phyloP scores from a whole-genome alignment of 139 green algal species.

The Volvox africanus region DNA sequence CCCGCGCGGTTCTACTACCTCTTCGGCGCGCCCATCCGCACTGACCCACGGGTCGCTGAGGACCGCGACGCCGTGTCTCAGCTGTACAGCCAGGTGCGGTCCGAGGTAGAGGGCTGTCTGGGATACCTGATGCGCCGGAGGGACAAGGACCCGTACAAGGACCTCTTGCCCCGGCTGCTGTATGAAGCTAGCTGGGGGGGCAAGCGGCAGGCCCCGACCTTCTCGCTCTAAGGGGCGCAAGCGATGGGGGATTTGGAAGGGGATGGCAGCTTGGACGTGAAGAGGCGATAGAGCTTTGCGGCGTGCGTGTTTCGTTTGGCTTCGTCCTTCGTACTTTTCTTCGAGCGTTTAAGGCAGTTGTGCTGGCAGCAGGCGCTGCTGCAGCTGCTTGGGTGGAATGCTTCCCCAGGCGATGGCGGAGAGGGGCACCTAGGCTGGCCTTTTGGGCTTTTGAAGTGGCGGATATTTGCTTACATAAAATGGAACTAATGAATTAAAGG shows the following conservation, averaged over 20 bases:
- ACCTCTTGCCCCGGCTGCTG: slow-evolving; percentile 74
- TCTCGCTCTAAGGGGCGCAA: slow-evolving; percentile 63
- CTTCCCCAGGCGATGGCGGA: no score
- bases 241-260: background rate
- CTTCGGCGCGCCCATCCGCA: slow-evolving; percentile 87
- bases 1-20: slow-evolving; percentile 91
- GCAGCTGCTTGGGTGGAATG: no score
- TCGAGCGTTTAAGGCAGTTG: no score
- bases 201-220: slow-evolving; percentile 85
- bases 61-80: slow-evolving; percentile 69
- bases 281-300: no score
- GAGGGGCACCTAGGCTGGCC: no score
- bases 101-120: slow-evolving; percentile 72
- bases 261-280: no score
- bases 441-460: no score
- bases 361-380: no score
- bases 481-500: no score
- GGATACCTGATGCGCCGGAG: slow-evolving; percentile 79
- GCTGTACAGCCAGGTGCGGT: slow-evolving; percentile 76
- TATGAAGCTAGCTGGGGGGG: slow-evolving; percentile 80
- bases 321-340: no score
- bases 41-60: slow-evolving; percentile 53
- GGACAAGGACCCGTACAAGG: slow-evolving; percentile 86
- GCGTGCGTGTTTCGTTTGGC: no score
- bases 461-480: no score